These are phyloP conservation scores for Phytophthora megakarya DNA, from an alignment of 352 stramenopile species.

Conservation along the genomic window DNA sequence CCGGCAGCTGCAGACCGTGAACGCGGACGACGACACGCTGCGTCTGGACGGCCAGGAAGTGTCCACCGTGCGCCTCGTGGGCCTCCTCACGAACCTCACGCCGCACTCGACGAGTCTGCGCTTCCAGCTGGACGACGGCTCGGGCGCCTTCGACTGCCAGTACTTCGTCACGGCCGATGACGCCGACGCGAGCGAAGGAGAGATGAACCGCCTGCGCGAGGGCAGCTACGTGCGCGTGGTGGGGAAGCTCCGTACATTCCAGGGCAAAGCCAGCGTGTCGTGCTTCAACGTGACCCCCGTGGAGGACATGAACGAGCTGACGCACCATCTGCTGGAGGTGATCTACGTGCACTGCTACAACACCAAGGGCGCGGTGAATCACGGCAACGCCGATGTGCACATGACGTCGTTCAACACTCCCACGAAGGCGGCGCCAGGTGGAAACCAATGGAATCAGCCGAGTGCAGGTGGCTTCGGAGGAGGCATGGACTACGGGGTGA, in stretches of 20 bases:
- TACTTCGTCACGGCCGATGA: constrained; percentile 91
- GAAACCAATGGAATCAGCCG: constrained; percentile 33
- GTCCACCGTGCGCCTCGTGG: constrained; percentile 90
- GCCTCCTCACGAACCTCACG: constrained; percentile 75
- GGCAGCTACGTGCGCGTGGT: constrained; percentile 91
- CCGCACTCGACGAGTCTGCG: constrained; percentile 91
- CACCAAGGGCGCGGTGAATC: constrained; percentile 61
- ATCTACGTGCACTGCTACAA: constrained; percentile 92
- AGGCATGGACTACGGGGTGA: constrained; percentile 65
- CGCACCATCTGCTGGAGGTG: constrained; percentile 94
- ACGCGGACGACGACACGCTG: constrained; percentile 66
- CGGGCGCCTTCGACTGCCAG: constrained; percentile 91
- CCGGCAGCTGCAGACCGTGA: constrained; percentile 75
- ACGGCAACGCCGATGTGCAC: constrained; percentile 27
- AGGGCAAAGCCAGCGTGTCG: constrained; percentile 87
- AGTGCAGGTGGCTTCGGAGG: constrained; percentile 28
- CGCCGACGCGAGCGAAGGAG: constrained; percentile 66
- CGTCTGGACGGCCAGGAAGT: constrained; percentile 91
- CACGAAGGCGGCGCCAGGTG: constrained; percentile 32
- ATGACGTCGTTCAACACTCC: constrained; percentile 48
- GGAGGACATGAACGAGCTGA: constrained; percentile 94
- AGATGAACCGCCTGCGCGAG: constrained; percentile 66
- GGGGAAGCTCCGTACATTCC: constrained; percentile 92
- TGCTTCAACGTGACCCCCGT: constrained; percentile 89
- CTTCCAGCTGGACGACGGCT: constrained; percentile 95